Base-by-base conservation (phyloP, 2,329 filamentous ascomycete species). In the Dothidotthia symphoricarpi region DNA sequence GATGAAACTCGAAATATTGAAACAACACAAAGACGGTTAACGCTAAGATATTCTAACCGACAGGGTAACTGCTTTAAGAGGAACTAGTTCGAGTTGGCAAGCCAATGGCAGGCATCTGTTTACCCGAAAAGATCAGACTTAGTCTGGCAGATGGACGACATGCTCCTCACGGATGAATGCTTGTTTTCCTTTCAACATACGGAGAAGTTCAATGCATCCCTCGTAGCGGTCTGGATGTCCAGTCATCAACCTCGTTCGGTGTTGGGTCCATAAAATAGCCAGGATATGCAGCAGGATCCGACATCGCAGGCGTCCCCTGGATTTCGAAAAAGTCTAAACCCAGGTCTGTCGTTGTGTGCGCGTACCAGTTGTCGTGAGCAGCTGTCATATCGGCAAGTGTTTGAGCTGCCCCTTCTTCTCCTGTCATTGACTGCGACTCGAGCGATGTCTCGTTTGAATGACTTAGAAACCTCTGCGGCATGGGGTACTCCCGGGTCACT, bases 251-350 rank as follows among this genome's bases (percentile, higher is more conserved):
- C 16, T 45, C 49, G 24, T 22, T 38, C 9, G 30, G 9, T 11
- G 28, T 36, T 3, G 44, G 26, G 16, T 49, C 37, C 16, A 31
- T 27, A 12, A 32, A 14, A 17, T 50, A 49, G 16, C 33, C 42
- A 29, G 47, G 36, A 16, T 45, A 47, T 5, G 39, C 17, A 13
- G 41, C 28, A 31, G 39, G 29, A 10, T 37, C 41, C 24, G 33
- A n/a, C 25, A 27, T 27, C 25, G 11, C 11, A 27, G 4, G 11
- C 12, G 25, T n/a, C 5, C 25, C 13, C 12, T 39, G 34, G 6
- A 53, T 16, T 6, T 56, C 48, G 25, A 49, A 56, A 28, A 57
- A 57, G 24, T 55, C 48, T 16, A 54, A 24, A 3, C 48, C 54
- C 10, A 57, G 31, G 29, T 43, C 51, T 3, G 43, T 46, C 11